Conservation (phyloP, 441 rosid genomes). For the Aquilaria agallochum region DNA sequence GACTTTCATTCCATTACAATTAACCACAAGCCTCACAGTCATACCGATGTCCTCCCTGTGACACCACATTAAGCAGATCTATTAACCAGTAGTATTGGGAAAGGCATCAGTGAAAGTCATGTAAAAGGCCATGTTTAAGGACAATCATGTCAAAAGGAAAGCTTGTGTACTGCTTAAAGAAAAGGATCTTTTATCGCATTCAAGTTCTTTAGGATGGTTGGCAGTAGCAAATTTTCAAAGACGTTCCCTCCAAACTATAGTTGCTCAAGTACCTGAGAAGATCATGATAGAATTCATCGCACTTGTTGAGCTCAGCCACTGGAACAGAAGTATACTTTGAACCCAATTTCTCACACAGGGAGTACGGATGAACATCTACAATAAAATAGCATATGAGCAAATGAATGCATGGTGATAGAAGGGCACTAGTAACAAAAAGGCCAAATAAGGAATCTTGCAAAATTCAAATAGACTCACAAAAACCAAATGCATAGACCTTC, state of each 20-base stretch:
- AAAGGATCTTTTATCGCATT: too few relatives aligned
- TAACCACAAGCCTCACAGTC: conserved; percentile 90
- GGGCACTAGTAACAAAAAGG: neutral
- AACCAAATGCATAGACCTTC: conserved; percentile 88
- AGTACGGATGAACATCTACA: conserved; percentile 75
- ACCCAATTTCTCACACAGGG: conserved; percentile 80
- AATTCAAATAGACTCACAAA: conserved; percentile 63
- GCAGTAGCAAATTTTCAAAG: neutral
- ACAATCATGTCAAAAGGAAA: neutral
- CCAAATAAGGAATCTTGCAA: conserved; percentile 8
- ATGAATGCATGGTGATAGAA: neutral
- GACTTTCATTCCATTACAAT: conserved; percentile 83
- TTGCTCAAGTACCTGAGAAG: conserved; percentile 65
- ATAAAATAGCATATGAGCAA: conserved; percentile 12
- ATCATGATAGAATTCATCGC: conserved; percentile 60
- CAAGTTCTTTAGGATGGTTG: neutral
- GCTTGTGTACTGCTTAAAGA: too few relatives aligned
- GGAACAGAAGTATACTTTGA: conserved; percentile 67
- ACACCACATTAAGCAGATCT: conserved; percentile 15
- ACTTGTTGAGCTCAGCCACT: conserved; percentile 44
- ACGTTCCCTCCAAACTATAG: conserved; percentile 1
- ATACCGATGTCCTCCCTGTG: conserved; percentile 83
- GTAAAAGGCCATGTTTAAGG: neutral
- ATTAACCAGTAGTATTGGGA: conserved; percentile 8
- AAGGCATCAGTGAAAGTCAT: neutral